Base-by-base conservation (phyloP, 2,329 filamentous ascomycete species). In the Alternaria sp. region DNA sequence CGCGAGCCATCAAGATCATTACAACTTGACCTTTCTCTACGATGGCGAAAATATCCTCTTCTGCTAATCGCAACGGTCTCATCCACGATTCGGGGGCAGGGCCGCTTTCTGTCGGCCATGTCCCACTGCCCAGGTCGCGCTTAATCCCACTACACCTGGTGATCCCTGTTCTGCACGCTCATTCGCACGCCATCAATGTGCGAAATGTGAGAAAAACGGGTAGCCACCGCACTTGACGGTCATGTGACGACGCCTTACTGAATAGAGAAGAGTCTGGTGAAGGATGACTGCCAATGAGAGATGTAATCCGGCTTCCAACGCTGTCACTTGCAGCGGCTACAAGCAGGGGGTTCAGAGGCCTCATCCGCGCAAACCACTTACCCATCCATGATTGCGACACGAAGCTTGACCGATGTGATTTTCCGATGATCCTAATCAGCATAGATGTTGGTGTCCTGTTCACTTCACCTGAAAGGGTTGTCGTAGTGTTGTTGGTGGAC, bases 171-270 rank as follows among this genome's bases (percentile, higher is more conserved):
- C 61, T 66, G 70, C 69, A 69, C 53, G 37, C 47, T 75, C 69
- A 79, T 80, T 79, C 72, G 77, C 65, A 53, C 53, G 58, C 33
- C 53, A 49, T 45, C 14, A 25, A 58, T 74, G 75, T 79, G 78
- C 69, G 66, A 62, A 26, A 58, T 74, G 75, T 79, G 78, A 72
- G 66, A 62, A 56, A 63, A 41, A 45, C 41, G 65, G 61, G 66
- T 64, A 62, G 65, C 65, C 72, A 74, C 77, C 78, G 72, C 55
- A 57, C 46, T 49, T 66, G 65, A 68, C 44, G 50, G 66, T 78
- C 76, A 79, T 66, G 74, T 76, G 69, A 79, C 51, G 41, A 23
- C 18, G 49, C 71, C 63, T 72, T 72, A 56, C 75, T 67, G 33
- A 5, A 71, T 64, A 43, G 58, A 58, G 55, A 58, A 67, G 59